phyloP scores from a whole-genome alignment of 169 alveolate genomes.

The Cryptosporidium viatorum region DNA sequence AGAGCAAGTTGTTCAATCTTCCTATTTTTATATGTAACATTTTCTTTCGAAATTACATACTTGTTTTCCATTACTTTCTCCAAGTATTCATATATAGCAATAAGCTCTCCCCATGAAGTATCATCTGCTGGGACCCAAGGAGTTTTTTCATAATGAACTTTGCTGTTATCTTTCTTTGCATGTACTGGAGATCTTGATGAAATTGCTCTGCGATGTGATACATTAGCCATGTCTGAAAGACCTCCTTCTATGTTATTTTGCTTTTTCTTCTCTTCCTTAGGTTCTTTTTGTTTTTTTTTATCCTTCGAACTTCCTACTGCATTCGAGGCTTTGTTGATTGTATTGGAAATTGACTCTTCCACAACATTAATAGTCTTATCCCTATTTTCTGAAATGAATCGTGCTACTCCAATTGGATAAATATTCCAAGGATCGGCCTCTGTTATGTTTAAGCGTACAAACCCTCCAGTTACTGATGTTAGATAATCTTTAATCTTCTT shows the following conservation, averaged over 20 bases:
- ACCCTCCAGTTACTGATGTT: slow-evolving; percentile 32
- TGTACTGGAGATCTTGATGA: slow-evolving; percentile 56
- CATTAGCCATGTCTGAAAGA: slow-evolving; percentile 27
- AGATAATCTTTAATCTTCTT: slow-evolving; percentile 36
- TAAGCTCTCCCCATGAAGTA: slow-evolving; percentile 61
- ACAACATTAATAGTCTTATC: slow-evolving; percentile 39
- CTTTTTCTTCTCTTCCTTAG: neutral
- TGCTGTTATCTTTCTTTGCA: neutral
- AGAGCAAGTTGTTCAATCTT: slow-evolving; percentile 35
- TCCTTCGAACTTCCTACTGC: slow-evolving; percentile 6
- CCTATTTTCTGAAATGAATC: slow-evolving; percentile 45
- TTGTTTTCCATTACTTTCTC: neutral
- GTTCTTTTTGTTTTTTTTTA: neutral
- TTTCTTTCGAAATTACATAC: slow-evolving; percentile 15
- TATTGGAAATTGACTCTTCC: slow-evolving; percentile 36
- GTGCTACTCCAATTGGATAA: slow-evolving; percentile 39
- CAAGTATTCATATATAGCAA: slow-evolving; percentile 24
- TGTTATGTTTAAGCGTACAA: slow-evolving; percentile 26
- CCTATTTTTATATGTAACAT: slow-evolving; percentile 7
- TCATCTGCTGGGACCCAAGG: slow-evolving; percentile 15
- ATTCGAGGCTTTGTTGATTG: slow-evolving; percentile 19
- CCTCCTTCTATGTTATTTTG: neutral
- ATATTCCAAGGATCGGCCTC: slow-evolving; percentile 59
- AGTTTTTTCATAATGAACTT: slow-evolving; percentile 37
- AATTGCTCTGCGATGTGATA: slow-evolving; percentile 55